These are phyloP conservation scores for Corylus heterophylla DNA, from an alignment of 306 rosid species.

Conservation along the genomic window DNA sequence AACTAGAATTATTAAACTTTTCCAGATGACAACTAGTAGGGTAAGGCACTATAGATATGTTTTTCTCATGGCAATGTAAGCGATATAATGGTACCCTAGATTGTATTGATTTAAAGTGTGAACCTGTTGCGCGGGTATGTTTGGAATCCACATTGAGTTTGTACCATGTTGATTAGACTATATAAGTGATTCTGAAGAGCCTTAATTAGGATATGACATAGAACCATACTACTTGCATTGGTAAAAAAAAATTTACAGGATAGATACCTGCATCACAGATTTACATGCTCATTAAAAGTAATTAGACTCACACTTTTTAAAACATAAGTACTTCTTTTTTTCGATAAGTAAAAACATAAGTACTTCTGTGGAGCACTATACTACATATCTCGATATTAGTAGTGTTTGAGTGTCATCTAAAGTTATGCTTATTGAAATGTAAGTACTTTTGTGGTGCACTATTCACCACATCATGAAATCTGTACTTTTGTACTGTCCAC, in stretches of 20 bases:
- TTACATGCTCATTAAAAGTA: not conserved
- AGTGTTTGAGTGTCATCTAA: not conserved
- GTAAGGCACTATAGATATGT: not conserved
- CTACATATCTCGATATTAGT: not conserved
- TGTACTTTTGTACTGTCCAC: not conserved
- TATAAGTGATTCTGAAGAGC: too few species aligned
- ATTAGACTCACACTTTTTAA: not conserved
- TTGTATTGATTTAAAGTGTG: too few species aligned
- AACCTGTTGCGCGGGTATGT: too few species aligned
- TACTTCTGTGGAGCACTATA: not conserved
- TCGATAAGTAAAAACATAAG: not conserved
- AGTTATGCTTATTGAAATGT: not conserved
- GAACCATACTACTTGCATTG: not conserved
- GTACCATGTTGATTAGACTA: too few species aligned
- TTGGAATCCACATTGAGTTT: too few species aligned
- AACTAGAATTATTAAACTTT: not conserved
- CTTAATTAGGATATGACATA: not conserved
- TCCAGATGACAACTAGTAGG: not conserved
- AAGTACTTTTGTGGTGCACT: not conserved
- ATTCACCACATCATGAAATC: not conserved
- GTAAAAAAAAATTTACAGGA: not conserved
- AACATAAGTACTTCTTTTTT: not conserved
- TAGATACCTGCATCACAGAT: not conserved
- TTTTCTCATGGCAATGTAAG: not conserved
- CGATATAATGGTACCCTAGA: not conserved